A percentile compares a stretch with the other conserved stretches of the same genome.
Evolutionary conservation across 345 rosid genomes (phyloP).

Genomic region (Hibiscus tridactylites): DNA sequence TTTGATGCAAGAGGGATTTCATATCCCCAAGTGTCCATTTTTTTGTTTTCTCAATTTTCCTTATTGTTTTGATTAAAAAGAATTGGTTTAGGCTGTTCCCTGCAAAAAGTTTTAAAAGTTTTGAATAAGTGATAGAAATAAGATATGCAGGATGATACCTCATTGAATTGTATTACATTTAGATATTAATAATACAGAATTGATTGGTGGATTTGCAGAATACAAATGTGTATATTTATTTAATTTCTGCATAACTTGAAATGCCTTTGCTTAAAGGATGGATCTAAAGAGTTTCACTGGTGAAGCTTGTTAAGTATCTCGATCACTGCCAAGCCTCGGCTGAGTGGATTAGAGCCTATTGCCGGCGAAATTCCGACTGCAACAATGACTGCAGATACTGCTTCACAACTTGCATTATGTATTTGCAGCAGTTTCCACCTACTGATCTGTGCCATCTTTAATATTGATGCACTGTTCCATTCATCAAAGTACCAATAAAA

Average conservation of each 20-base stretch:
- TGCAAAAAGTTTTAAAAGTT: not conserved
- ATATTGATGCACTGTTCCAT: too few relatives aligned
- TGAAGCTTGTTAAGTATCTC: too few relatives aligned
- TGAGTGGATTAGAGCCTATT: not conserved
- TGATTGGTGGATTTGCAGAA: not conserved
- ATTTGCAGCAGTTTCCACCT: too few relatives aligned
- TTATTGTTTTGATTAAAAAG: not conserved
- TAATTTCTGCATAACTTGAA: not conserved
- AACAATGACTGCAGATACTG: too few relatives aligned
- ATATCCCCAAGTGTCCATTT: not conserved
- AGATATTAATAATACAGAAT: conserved; percentile 6
- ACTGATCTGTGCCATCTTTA: too few relatives aligned
- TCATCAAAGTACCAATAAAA: too few relatives aligned
- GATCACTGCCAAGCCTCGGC: too few relatives aligned
- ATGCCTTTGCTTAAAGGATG: too few relatives aligned
- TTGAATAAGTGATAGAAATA: not conserved
- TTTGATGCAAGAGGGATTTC: not conserved
- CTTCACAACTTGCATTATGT: too few relatives aligned
- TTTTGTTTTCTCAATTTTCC: not conserved
- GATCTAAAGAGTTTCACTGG: too few relatives aligned
- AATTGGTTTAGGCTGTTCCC: not conserved
- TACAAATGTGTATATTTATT: not conserved
- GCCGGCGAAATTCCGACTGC: not conserved
- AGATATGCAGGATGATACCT: not conserved
- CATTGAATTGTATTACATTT: conserved; percentile 9